Conservation (phyloP, 768 basidiomycete species). For the Suillus subalutaceus region DNA sequence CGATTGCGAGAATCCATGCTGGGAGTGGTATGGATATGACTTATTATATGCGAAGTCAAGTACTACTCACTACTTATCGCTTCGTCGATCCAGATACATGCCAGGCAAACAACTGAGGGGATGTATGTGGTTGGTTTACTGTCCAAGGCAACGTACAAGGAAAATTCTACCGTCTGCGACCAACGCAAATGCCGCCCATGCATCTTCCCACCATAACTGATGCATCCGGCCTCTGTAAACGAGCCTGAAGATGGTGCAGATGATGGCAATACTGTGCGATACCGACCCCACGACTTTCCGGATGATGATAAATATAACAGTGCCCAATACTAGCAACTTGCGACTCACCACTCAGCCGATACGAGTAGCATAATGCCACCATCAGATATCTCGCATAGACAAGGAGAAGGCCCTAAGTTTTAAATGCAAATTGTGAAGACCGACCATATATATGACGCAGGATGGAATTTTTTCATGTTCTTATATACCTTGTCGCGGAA, state of each 20-base stretch:
- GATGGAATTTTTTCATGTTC: no score
- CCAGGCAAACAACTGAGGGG: slow-evolving; percentile 13
- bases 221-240: slow-evolving; percentile 21
- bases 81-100: slow-evolving; percentile 12
- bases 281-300: slow-evolving; percentile 18
- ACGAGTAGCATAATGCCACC: neutral
- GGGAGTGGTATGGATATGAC: neutral
- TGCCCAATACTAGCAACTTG: neutral
- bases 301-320: neutral
- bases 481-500: no score
- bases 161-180: slow-evolving; percentile 14
- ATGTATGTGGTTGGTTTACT: neutral
- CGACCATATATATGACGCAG: neutral
- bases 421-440: neutral
- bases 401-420: neutral
- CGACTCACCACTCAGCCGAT: neutral
- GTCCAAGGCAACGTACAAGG: neutral
- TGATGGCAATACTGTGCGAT: slow-evolving; percentile 26
- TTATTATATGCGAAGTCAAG: slow-evolving; percentile 2
- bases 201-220: slow-evolving; percentile 35
- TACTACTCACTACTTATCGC: slow-evolving; percentile 13
- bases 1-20: slow-evolving; percentile 19
- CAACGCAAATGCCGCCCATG: slow-evolving; percentile 27
- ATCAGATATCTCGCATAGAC: neutral
- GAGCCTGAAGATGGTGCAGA: slow-evolving; percentile 28